phyloP scores from a whole-genome alignment of 352 stramenopile genomes.

The Phytophthora macrochlamydospora region DNA sequence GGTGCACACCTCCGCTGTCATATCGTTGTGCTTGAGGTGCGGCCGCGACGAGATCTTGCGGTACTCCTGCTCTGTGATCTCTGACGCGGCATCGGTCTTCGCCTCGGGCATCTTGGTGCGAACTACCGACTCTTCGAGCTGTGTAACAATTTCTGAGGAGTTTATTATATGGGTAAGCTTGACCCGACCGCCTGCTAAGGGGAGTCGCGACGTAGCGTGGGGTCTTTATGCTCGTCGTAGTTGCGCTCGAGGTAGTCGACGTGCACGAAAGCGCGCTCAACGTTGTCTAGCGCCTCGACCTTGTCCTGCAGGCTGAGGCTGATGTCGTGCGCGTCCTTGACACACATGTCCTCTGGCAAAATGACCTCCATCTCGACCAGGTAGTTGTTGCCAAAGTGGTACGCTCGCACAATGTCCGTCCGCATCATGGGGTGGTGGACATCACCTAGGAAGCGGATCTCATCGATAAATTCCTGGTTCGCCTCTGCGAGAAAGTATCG shows the following conservation, averaged over 20 bases:
- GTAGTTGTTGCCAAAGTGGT: slow-evolving; percentile 98
- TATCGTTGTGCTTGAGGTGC: slow-evolving; percentile 86
- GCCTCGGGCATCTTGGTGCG: slow-evolving; percentile 57
- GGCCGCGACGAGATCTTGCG: slow-evolving; percentile 85
- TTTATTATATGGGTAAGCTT: neutral
- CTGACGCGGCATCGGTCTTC: slow-evolving; percentile 45
- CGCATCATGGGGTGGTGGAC: slow-evolving; percentile 89
- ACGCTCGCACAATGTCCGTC: slow-evolving; percentile 94
- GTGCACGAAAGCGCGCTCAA: slow-evolving; percentile 98
- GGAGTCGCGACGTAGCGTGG: slow-evolving; percentile 65
- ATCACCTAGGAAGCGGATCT: slow-evolving; percentile 89
- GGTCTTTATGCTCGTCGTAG: slow-evolving; percentile 91
- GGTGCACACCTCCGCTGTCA: slow-evolving; percentile 94
- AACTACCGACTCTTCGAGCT: slow-evolving; percentile 16
- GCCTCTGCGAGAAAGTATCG: slow-evolving; percentile 53
- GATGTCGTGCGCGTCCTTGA: slow-evolving; percentile 96
- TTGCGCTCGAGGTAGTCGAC: slow-evolving; percentile 95
- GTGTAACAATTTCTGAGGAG: neutral
- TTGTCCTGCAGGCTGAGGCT: slow-evolving; percentile 96
- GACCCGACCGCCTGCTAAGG: slow-evolving; percentile 7
- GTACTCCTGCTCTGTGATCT: slow-evolving; percentile 80
- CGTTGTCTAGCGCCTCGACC: slow-evolving; percentile 94
- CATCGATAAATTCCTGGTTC: slow-evolving; percentile 93
- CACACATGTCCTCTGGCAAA: slow-evolving; percentile 87
- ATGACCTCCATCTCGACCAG: slow-evolving; percentile 89